Evolutionary conservation across 257 asterid species (phyloP), one percentile per base, ranked within the genome.

Genomic region (Schizonepeta tenuifolia): DNA sequence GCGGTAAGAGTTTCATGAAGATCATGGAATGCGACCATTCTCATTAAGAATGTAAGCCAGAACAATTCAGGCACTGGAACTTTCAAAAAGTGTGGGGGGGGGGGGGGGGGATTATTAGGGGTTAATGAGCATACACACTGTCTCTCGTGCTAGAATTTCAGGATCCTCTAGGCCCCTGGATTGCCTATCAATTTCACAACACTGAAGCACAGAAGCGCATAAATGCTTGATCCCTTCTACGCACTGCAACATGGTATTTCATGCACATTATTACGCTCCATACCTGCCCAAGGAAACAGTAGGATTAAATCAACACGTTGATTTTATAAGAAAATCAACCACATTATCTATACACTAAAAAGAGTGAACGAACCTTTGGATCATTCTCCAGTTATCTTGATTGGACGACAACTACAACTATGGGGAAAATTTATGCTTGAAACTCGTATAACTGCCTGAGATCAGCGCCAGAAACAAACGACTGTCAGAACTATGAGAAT

Each of bases 61-160:
- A 13, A 64, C 73, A 63, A 17, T 12, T 63, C 1, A 72, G 60
- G n/a, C n/a, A n/a, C n/a, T n/a, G n/a, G n/a, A n/a, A n/a, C n/a
- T n/a, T n/a, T n/a, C n/a, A n/a, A n/a, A n/a, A n/a, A n/a, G n/a
- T n/a, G 26, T 24, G 26, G 26, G 26, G 26, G 26, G 26, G 26
- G 61, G 79, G 43, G 38, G 1, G 75, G 68, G 67, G 44, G 11
- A 13, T 15, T 40, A 49, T 54, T 7, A 51, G 56, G 57, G 70
- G 61, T 70, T 53, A 21, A 51, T 24, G 46, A 75, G 81, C 99
- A 80, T 95, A 95, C 99, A 95, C 81, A 92, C 99, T 26, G 99
- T 95, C 88, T 92, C 98, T 70, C 98, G 79, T 0, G 99, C 98
- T 67, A 95, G 96, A 74, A 95, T 85, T 79, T 92, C 97, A 70